Conservation (phyloP, 2,329 filamentous ascomycete genomes). For the Fusarium sp. region DNA sequence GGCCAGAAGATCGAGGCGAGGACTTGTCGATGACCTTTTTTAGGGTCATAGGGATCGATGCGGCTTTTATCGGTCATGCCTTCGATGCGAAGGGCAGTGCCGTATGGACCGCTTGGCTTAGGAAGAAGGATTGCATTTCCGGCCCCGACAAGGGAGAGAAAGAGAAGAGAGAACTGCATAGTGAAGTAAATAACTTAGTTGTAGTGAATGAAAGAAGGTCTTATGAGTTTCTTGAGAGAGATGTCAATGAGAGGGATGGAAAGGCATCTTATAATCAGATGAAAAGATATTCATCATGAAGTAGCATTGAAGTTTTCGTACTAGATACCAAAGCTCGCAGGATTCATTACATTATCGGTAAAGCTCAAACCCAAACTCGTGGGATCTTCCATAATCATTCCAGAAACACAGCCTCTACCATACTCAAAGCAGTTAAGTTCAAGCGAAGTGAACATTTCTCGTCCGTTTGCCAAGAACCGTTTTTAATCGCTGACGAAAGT, state of each 20-base stretch:
- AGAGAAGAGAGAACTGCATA: slow-evolving; percentile 33
- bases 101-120: slow-evolving; percentile 43
- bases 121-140: slow-evolving; percentile 42
- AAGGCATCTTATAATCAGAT: neutral
- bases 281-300: neutral
- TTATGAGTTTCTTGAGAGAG: neutral
- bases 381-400: neutral
- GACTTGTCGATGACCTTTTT: slow-evolving; percentile 39
- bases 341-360: neutral
- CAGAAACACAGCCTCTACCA: neutral
- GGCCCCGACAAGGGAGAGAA: slow-evolving; percentile 19
- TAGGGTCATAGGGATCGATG: slow-evolving; percentile 44
- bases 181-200: neutral
- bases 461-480: neutral
- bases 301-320: neutral
- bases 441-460: slow-evolving; percentile 1
- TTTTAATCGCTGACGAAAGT: neutral
- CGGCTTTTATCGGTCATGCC: slow-evolving; percentile 45
- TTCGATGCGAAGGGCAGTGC: slow-evolving; percentile 40
- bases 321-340: neutral
- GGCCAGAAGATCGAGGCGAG: slow-evolving; percentile 47
- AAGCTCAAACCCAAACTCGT: neutral
- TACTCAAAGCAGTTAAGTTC: slow-evolving; percentile 8
- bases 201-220: too few species aligned
- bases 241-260: accelerated